Evolutionary conservation across 2,329 filamentous ascomycete genomes (phyloP).

Genomic region (Chalaropsis ovoidea): DNA sequence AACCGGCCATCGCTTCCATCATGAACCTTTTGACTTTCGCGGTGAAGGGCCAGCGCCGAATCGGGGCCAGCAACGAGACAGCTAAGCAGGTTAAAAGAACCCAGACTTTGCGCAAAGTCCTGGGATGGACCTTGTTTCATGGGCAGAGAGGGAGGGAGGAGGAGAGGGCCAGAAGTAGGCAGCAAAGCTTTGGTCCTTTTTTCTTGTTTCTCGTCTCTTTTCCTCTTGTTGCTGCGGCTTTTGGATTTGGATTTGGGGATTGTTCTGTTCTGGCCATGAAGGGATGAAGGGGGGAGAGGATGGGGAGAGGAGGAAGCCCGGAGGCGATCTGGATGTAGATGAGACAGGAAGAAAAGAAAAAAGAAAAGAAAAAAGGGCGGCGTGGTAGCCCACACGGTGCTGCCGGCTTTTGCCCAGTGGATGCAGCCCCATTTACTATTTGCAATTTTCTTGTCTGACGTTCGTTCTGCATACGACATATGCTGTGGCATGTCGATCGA

Average conservation of each 20-base stretch:
- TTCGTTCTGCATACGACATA: not conserved
- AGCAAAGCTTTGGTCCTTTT: not conserved
- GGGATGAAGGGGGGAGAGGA: too few relatives aligned
- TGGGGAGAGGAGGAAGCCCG: not conserved
- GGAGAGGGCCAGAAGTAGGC: not conserved
- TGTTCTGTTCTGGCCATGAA: not conserved
- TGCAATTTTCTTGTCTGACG: too few relatives aligned
- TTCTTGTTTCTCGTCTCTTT: not conserved
- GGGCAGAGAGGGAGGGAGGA: not conserved
- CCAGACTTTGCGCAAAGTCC: not conserved
- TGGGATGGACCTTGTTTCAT: constrained; percentile 2
- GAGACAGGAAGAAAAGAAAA: not conserved
- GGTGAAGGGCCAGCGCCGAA: not conserved
- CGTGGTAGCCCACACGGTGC: not conserved
- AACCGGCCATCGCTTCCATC: not conserved
- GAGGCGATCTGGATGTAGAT: not conserved
- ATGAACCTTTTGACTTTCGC: not conserved
- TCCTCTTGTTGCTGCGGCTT: not conserved
- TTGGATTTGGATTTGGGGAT: not conserved
- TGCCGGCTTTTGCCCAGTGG: not conserved
- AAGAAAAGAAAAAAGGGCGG: not conserved
- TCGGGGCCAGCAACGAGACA: too few relatives aligned
- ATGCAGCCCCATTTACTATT: too few relatives aligned
- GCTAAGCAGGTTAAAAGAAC: too few relatives aligned
- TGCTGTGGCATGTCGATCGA: not conserved